A percentile compares a stretch with the other conserved stretches of the same genome.
phyloP scores from a whole-genome alignment of 371 early-diverging fungal genomes.

The Mortierella sp. region DNA sequence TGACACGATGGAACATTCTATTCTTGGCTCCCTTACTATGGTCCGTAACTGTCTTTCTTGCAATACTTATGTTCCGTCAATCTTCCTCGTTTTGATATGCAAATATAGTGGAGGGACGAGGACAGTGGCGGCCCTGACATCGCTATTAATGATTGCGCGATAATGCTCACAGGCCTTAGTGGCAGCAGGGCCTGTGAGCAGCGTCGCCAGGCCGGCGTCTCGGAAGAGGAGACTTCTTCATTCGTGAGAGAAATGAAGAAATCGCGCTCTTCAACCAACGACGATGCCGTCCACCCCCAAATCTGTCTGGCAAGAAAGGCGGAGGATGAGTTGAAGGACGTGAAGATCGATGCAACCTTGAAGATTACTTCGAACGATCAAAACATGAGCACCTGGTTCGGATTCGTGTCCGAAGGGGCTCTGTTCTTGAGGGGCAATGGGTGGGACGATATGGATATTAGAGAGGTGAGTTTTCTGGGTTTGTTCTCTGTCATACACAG shows the following conservation, averaged over 20 bases:
- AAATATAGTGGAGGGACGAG: conserved; percentile 48
- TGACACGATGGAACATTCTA: background rate
- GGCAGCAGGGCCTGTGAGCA: conserved; percentile 54
- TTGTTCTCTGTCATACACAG: conserved; percentile 8
- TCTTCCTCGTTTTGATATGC: background rate
- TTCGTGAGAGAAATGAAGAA: conserved; percentile 55
- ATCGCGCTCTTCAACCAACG: conserved; percentile 20
- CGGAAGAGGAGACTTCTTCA: conserved; percentile 39
- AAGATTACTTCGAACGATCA: conserved; percentile 49
- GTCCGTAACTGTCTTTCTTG: background rate
- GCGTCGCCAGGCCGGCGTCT: conserved; percentile 50
- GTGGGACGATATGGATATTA: conserved; percentile 55
- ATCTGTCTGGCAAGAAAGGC: conserved; percentile 18
- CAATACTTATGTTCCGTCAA: background rate
- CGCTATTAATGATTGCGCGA: conserved; percentile 56
- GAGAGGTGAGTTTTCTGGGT: conserved; percentile 11
- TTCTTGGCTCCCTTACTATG: background rate
- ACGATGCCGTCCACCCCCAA: conserved; percentile 31
- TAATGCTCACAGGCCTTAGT: conserved; percentile 47
- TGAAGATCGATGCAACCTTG: conserved; percentile 49
- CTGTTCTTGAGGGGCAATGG: conserved; percentile 50
- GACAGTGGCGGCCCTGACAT: conserved; percentile 57
- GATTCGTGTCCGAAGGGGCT: conserved; percentile 42
- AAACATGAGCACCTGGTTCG: conserved; percentile 50
- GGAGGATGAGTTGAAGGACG: conserved; percentile 33